Conservation (phyloP, 192 early-diverging fungal species). For the Cetraspora pellucida region DNA sequence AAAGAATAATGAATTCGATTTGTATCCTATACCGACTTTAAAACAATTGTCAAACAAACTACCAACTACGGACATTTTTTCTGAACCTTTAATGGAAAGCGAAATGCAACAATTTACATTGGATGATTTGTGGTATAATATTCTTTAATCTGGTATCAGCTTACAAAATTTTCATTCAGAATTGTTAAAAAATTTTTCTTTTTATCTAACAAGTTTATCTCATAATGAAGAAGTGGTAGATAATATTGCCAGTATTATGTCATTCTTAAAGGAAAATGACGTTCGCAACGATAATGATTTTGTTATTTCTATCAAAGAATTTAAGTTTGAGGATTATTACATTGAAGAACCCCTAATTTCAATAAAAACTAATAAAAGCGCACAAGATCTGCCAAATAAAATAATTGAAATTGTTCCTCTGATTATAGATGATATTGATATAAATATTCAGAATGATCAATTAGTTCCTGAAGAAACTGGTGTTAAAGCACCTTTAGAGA, state of each 20-base stretch:
- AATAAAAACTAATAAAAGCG: background rate
- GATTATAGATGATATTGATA: background rate
- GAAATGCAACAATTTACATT: background rate
- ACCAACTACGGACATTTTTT: background rate
- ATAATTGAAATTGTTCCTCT: background rate
- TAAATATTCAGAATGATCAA: background rate
- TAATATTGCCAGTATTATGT: background rate
- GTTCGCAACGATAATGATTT: background rate
- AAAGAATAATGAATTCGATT: background rate
- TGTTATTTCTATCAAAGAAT: background rate
- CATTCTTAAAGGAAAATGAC: background rate
- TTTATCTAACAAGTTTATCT: no score
- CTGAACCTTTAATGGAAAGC: background rate
- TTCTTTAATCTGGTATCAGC: background rate
- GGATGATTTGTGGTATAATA: constrained; percentile 11
- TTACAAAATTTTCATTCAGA: background rate
- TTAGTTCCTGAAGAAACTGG: constrained; percentile 21
- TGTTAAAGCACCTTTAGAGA: constrained; percentile 27
- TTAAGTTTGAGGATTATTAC: background rate
- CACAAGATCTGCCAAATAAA: background rate
- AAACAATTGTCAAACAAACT: background rate
- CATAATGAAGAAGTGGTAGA: background rate
- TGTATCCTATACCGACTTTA: background rate
- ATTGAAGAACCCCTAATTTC: constrained; percentile 11
- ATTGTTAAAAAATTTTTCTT: no score